phyloP scores from a whole-genome alignment of 108 stramenopile species.

The Seminavis robusta region DNA sequence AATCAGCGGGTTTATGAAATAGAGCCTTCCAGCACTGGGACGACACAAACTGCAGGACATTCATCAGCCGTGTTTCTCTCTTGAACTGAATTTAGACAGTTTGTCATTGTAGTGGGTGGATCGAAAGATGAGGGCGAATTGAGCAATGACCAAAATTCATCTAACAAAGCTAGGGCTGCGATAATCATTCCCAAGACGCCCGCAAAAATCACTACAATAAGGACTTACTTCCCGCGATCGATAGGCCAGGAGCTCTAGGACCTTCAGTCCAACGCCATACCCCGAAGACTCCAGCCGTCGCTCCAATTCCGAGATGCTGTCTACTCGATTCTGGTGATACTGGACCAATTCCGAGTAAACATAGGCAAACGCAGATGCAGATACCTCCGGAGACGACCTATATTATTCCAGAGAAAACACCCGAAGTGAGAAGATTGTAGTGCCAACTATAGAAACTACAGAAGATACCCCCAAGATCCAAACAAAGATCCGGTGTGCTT shows the following conservation, averaged over 20 bases:
- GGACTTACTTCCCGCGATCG: constrained; percentile 68
- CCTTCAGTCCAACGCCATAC: constrained; percentile 89
- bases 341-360: constrained; percentile 95
- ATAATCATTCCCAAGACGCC: no score
- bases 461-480: not conserved
- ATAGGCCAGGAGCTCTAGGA: constrained; percentile 86
- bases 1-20: constrained; percentile 93
- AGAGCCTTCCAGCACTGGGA: constrained; percentile 91
- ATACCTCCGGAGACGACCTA: constrained; percentile 21
- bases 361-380: constrained; percentile 90
- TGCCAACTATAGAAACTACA: not conserved
- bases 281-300: constrained; percentile 87
- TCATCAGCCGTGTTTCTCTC: constrained; percentile 82
- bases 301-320: constrained; percentile 89
- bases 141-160: not conserved
- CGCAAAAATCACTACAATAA: no score
- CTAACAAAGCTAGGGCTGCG: not conserved
- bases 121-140: not conserved
- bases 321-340: constrained; percentile 90
- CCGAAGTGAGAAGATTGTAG: not conserved
- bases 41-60: constrained; percentile 89
- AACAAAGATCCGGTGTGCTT: not conserved
- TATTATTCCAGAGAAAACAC: not conserved
- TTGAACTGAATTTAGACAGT: no score
- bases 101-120: not conserved